These are phyloP conservation scores for Hymenoscyphus linearis DNA, from an alignment of 2,329 filamentous ascomycete genomes.

Conservation along the genomic window DNA sequence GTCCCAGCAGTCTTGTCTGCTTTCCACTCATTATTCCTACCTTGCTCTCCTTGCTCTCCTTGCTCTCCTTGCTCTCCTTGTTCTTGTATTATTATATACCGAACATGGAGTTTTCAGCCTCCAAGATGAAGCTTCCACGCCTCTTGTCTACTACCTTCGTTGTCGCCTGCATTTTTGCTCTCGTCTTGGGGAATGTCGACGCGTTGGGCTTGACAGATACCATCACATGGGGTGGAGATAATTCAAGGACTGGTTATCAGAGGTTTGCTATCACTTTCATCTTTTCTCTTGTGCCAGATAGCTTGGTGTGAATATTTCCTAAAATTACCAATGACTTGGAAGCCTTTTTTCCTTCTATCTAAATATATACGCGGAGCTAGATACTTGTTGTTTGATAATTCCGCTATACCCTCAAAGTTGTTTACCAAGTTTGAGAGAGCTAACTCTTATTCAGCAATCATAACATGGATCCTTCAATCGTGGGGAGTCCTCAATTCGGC, in stretches of 20 bases:
- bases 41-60: too few relatives aligned
- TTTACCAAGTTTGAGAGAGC: not conserved
- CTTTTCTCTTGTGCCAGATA: not conserved
- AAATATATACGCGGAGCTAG: not conserved
- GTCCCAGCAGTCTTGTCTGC: not conserved
- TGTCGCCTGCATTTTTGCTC: constrained; percentile 16
- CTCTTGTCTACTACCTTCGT: constrained; percentile 16
- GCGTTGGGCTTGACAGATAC: constrained; percentile 30
- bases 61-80: not conserved
- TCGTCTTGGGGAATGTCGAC: constrained; percentile 11
- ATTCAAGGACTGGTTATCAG: constrained; percentile 48
- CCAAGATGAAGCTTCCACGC: constrained; percentile 4
- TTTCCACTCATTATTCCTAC: constrained; percentile 3
- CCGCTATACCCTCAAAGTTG: not conserved
- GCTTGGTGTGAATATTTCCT: too few relatives aligned
- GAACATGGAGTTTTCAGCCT: constrained; percentile 5
- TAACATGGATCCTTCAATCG: constrained; percentile 57
- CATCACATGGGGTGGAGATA: constrained; percentile 56
- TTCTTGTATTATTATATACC: not conserved
- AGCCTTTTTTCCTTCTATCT: too few relatives aligned
- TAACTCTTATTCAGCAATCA: constrained; percentile 40
- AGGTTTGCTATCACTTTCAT: constrained; percentile 34
- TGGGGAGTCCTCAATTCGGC: constrained; percentile 49
- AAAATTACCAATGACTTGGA: too few relatives aligned
- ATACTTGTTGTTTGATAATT: not conserved